A percentile compares a stretch with the other conserved stretches of the same genome.
phyloP scores from a whole-genome alignment of 805 yeast species.

The Starmerella vitae region DNA sequence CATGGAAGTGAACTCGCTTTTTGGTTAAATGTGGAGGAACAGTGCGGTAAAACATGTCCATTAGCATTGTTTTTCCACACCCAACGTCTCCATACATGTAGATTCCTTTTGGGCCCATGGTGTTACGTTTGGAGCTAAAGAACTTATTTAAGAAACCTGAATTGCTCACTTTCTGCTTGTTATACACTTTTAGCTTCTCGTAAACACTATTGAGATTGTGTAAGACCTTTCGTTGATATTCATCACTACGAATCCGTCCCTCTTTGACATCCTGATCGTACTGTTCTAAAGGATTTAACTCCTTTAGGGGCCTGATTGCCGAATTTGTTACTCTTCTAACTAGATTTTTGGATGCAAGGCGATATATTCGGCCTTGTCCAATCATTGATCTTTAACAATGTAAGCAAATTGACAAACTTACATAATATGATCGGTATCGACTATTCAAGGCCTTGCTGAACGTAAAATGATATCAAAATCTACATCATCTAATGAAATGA shows the following conservation, averaged over 20 bases:
- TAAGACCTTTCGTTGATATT: constrained; percentile 65
- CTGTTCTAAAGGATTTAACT: constrained; percentile 27
- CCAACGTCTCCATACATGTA: constrained; percentile 96
- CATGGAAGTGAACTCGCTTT: constrained; percentile 82
- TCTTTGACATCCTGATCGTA: constrained; percentile 26
- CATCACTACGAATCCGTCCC: constrained; percentile 43
- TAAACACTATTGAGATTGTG: constrained; percentile 48
- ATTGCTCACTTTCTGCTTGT: constrained; percentile 22
- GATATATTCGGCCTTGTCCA: too few relatives aligned
- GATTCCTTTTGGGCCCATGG: constrained; percentile 53
- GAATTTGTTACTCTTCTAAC: too few relatives aligned
- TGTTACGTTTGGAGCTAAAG: background rate
- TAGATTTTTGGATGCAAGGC: too few relatives aligned
- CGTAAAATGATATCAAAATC: too few relatives aligned
- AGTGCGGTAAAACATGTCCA: constrained; percentile 85
- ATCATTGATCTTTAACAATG: too few relatives aligned
- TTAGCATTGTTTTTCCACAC: constrained; percentile 95
- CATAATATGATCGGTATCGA: too few relatives aligned
- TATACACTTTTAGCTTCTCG: constrained; percentile 38
- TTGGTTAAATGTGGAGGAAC: constrained; percentile 68
- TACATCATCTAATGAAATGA: too few relatives aligned
- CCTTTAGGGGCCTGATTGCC: too few relatives aligned
- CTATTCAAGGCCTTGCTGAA: too few relatives aligned
- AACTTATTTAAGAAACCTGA: background rate
- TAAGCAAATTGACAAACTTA: too few relatives aligned